These are phyloP conservation scores for Trichaptum fuscoviolaceum DNA, from an alignment of 768 basidiomycete genomes.

Conservation along the genomic window DNA sequence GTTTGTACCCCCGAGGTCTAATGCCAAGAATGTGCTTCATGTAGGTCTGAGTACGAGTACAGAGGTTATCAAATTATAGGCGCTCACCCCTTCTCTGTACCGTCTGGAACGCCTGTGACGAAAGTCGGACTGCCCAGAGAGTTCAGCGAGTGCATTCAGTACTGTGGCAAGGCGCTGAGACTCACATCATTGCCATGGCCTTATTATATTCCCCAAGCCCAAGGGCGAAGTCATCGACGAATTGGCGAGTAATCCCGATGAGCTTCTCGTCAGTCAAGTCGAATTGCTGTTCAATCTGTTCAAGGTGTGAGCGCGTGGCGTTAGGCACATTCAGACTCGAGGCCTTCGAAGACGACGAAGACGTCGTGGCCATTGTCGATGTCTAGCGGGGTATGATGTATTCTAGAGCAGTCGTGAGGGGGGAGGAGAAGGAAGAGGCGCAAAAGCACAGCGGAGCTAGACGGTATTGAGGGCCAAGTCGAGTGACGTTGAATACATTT, in stretches of 20 bases:
- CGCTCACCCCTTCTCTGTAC: slow-evolving; percentile 84
- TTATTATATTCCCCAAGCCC: slow-evolving; percentile 73
- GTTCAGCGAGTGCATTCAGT: slow-evolving; percentile 5
- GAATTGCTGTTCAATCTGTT: slow-evolving; percentile 71
- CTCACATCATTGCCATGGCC: slow-evolving; percentile 91
- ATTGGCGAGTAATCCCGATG: slow-evolving; percentile 65
- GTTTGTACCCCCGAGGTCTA: slow-evolving; percentile 97
- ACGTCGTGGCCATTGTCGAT: neutral
- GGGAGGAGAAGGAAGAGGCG: neutral
- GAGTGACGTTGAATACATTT: neutral
- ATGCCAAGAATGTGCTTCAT: slow-evolving; percentile 84
- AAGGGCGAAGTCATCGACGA: slow-evolving; percentile 71
- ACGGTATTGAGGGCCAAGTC: neutral
- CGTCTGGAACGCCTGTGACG: slow-evolving; percentile 92
- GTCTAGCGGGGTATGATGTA: neutral
- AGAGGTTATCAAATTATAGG: slow-evolving; percentile 5
- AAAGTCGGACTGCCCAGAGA: slow-evolving; percentile 69
- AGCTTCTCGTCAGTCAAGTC: slow-evolving; percentile 56
- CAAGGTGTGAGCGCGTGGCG: slow-evolving; percentile 45
- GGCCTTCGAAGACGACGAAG: neutral
- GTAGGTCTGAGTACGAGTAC: slow-evolving; percentile 4
- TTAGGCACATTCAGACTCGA: slow-evolving; percentile 17
- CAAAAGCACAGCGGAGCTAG: neutral
- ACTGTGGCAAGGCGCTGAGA: slow-evolving; percentile 5
- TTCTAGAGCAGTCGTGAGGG: neutral